Base-by-base conservation (phyloP, 192 early-diverging fungal genomes). In the Backusella sp. region DNA sequence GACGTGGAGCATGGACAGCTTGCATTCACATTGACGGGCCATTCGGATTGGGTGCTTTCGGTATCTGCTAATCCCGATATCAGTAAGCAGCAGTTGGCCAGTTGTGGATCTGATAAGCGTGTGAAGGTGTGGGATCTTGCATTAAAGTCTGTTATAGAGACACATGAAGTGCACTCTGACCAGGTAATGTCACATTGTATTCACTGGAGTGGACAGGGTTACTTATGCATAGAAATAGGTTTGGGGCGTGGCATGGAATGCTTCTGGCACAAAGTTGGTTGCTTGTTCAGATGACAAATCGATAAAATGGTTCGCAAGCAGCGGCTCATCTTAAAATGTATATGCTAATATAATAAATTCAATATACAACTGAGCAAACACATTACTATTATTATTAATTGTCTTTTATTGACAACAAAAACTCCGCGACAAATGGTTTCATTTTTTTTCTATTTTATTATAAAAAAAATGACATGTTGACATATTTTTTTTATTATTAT, bases 71-170 rank as follows among this genome's bases (percentile, higher is more conserved):
- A 80, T 52, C 82, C 78, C 0, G 78, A 86, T 77, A 88, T 89
- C 17, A 88, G 89, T 71, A 88, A 88, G 23, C 81, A 84, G 4
- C 92, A 94, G 49, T 84, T 95, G 56, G 93, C 92, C 0, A 79
- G 75, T 72, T 88, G 90, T 52, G 91, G 92, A 3, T 89, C 89
- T 70, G 95, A 96, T 75, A 93, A 90, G 68, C 87, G 89, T 59
- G 88, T 94, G 44, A 96, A 96, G 84, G 82, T 96, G 14, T 96
- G 95, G 95, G 93, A 95, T 85, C 68, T 92, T 15, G 88, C 88
- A 35, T 84, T 85, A 12, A 79, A 89, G 56, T 91, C 92, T 74
- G 91, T 90, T 76, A 80, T 94, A 44, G 91, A 94, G 74, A 95
- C 94, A 26, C 90, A 92, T 75, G 91, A 94, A 70, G 86, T 88